Conservation (phyloP, 2,329 filamentous ascomycete species). For the Stagonosporopsis rhizophila region DNA sequence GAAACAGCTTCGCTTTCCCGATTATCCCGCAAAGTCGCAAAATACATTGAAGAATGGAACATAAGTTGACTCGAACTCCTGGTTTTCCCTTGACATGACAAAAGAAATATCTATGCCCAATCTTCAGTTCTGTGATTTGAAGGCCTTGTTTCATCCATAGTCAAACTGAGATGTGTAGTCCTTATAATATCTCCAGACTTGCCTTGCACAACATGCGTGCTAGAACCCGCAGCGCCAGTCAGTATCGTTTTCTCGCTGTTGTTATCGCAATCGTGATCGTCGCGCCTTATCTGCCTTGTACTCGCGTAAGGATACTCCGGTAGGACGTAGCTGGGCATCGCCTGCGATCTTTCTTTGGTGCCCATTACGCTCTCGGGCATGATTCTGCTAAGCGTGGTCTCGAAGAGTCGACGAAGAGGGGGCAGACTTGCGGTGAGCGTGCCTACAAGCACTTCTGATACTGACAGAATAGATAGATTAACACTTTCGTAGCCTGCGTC, state of each 20-base stretch:
- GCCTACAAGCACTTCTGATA: slow-evolving; percentile 16
- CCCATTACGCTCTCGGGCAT: slow-evolving; percentile 6
- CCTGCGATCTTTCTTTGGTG: neutral
- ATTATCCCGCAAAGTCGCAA: neutral
- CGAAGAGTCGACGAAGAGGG: slow-evolving; percentile 19
- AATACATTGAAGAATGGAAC: neutral
- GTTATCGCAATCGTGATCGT: slow-evolving; percentile 9
- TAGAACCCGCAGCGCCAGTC: neutral
- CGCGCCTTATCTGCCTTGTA: slow-evolving; percentile 1
- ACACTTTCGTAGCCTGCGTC: slow-evolving; percentile 11
- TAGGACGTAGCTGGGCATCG: slow-evolving; percentile 1
- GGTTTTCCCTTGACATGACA: neutral
- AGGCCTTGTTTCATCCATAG: neutral
- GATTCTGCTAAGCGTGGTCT: slow-evolving; percentile 10
- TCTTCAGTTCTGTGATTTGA: neutral
- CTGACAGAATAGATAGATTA: slow-evolving; percentile 14
- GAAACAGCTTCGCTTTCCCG: too few relatives aligned
- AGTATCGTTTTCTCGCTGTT: slow-evolving; percentile 17
- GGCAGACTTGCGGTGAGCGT: slow-evolving; percentile 18
- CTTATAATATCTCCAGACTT: slow-evolving; percentile 10
- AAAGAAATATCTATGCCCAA: slow-evolving; percentile 1
- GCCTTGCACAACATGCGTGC: neutral
- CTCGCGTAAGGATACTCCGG: neutral
- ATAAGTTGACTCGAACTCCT: neutral
- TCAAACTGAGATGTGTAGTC: slow-evolving; percentile 14